Base-by-base conservation (phyloP, 2,329 filamentous ascomycete genomes). In the Biscogniauxia sp. region DNA sequence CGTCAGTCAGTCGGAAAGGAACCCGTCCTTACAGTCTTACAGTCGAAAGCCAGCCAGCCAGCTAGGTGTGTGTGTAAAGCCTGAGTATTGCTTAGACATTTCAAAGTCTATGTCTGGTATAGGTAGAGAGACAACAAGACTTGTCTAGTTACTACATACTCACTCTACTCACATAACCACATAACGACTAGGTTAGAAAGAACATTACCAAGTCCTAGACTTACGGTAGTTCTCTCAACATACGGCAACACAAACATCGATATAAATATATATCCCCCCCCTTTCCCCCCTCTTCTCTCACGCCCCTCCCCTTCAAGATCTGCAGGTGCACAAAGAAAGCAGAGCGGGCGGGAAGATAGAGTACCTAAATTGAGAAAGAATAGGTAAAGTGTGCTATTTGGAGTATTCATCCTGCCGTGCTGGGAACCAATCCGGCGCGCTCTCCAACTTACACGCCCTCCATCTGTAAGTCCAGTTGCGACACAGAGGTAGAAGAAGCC, bases 401-500 rank as follows among this genome's bases (percentile, higher is more conserved):
- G 37, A 45, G 37, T 55, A 13, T 32, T 54, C 49, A 20, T 61
- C 62, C 64, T 70, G 63, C 61, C 61, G 65, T 57, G 55, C 62
- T 60, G 56, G 25, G 57, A 68, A 58, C 69, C 68, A 71, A 69
- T 71, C 65, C 66, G 58, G 58, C 53, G 61, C 58, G 56, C 32
- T 56, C 59, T 64, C 62, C 62, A 57, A 57, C 58, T 64, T 58
- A 57, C 66, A 59, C 67, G 58, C 56, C 63, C 62, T 52, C 50
- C 45, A 49, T 28, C 53, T 56, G 55, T 41, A 41, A 50, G 41
- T 51, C n/a, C 20, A 51, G 20, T 25, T 53, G 53, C 59, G 60
- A 54, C 28, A 52, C 23, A 52, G 37, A 17, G 50, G 45, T 53
- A 49, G 11, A 32, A 32, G 28, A 32, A 32, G 28, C 28, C 28